Base-by-base conservation (phyloP, 2,329 filamentous ascomycete genomes). In the Colletotrichum destructivum region DNA sequence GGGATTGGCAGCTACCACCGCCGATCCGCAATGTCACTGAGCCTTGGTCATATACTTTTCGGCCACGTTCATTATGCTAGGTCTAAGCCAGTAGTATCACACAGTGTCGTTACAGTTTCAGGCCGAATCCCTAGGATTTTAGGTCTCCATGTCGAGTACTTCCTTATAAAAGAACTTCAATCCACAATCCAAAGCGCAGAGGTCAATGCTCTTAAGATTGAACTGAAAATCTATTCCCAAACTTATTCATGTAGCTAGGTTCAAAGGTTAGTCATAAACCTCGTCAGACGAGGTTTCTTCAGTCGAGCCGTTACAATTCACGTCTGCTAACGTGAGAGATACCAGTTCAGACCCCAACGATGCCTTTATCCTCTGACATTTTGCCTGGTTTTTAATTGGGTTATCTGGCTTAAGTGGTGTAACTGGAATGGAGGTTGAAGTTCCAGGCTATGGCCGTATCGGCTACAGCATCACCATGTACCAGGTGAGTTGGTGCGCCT, bases 401-500 rank as follows among this genome's bases (percentile, higher is more conserved):
- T 18, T 18, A 57, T 6, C 23, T 12, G 23, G 40, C 18, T 12
- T 40, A 15, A 18, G 12, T 21, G 55, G 55, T 16, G 55, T 57
- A n/a, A 6, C 9, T 23, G 47, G 56, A 11, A 38, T n/a, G 3
- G 59, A 63, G 7, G n/a, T 55, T 26, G 65, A 42, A 15, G 16
- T 46, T 7, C 1, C 42, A 63, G 77, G 77, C 2, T 66, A 59
- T 4, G 81, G 81, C 46, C 67, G 82, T 21, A 79, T 83, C 44
- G 81, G 81, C 61, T 78, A 76, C 69, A 81, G 81, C 15, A 82
- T 81, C 65, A 78, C 75, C 0, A 78, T 83, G 74, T 82, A 80
- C 73, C 64, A 81, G 15, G 81, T 81, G 13, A 74, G 65, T 40
- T 47, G 12, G 15, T 44, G 42, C 13, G 18, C 13, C 12, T 16